These are phyloP conservation scores for Neurospora cerealis DNA, from an alignment of 495 filamentous ascomycete species.

Conservation along the genomic window DNA sequence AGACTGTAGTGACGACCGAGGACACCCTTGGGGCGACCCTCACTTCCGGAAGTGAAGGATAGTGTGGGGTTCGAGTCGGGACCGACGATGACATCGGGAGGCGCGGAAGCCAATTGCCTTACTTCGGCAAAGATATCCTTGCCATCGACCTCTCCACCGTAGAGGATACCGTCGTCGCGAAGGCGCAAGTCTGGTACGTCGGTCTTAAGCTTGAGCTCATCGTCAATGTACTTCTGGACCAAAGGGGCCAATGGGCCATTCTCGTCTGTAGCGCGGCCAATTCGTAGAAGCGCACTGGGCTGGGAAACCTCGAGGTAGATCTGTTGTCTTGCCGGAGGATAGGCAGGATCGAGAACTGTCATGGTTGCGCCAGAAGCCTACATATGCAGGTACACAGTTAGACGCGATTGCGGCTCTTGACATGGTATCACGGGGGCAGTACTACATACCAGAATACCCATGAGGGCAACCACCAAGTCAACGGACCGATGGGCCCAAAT, in stretches of 20 bases:
- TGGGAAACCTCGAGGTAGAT: conserved; percentile 86
- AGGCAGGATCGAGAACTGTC: conserved; percentile 77
- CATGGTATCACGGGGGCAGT: not conserved
- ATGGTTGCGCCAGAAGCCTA: conserved; percentile 60
- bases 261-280: conserved; percentile 69
- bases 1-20: conserved; percentile 80
- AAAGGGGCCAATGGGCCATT: conserved; percentile 56
- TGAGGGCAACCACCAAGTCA: conserved; percentile 57
- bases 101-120: conserved; percentile 38
- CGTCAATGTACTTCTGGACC: conserved; percentile 66
- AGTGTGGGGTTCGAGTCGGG: conserved; percentile 82
- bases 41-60: conserved; percentile 75
- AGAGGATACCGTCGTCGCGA: conserved; percentile 60
- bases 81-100: conserved; percentile 72
- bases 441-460: conserved; percentile 43
- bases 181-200: conserved; percentile 71
- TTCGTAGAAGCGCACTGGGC: conserved; percentile 68
- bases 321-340: conserved; percentile 79
- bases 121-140: conserved; percentile 56
- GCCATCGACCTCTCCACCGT: conserved; percentile 54
- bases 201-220: conserved; percentile 61
- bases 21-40: conserved; percentile 70
- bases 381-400: not conserved
- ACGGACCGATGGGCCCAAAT: conserved; percentile 77
- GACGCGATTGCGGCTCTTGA: not conserved